These are phyloP conservation scores for Chaetomidium leptoderma DNA, from an alignment of 495 filamentous ascomycete species.

Conservation along the genomic window DNA sequence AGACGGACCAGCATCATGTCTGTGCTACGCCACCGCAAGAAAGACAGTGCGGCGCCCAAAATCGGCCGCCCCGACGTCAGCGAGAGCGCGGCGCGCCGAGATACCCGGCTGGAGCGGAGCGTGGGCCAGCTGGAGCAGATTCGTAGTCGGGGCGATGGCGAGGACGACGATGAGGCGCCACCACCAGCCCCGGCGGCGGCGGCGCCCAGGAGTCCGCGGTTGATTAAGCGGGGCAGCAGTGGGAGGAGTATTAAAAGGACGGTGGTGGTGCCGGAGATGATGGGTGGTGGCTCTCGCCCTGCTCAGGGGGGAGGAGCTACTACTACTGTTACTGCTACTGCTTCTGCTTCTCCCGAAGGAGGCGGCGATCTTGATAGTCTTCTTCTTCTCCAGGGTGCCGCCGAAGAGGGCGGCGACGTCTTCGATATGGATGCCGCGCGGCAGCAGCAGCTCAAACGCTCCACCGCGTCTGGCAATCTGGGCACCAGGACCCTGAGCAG, in stretches of 20 bases:
- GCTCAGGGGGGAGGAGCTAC: too few relatives aligned
- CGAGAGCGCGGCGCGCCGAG: slow-evolving; percentile 48
- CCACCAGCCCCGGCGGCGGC: not conserved
- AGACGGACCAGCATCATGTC: slow-evolving; percentile 40
- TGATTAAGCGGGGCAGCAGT: slow-evolving; percentile 8
- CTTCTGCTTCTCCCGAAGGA: too few relatives aligned
- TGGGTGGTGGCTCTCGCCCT: too few relatives aligned
- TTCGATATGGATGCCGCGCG: not conserved
- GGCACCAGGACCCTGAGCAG: slow-evolving; percentile 30
- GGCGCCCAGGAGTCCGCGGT: slow-evolving; percentile 24
- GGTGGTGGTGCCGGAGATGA: too few relatives aligned
- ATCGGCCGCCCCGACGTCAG: slow-evolving; percentile 41
- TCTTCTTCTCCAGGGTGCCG: too few relatives aligned
- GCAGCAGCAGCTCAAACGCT: slow-evolving; percentile 1
- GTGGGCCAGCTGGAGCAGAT: slow-evolving; percentile 37
- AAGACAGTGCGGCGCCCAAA: slow-evolving; percentile 27
- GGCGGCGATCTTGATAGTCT: not conserved
- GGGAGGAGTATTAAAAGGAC: too few relatives aligned
- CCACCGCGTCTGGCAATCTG: slow-evolving; percentile 32
- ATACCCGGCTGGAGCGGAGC: slow-evolving; percentile 50
- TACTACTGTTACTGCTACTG: too few relatives aligned
- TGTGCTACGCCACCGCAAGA: slow-evolving; percentile 44
- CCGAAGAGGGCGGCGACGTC: slow-evolving; percentile 7
- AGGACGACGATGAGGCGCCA: slow-evolving; percentile 5
- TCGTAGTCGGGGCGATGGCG: slow-evolving; percentile 3